Conservation (phyloP, 139 green algal species). For the Tetraselmis chui region DNA sequence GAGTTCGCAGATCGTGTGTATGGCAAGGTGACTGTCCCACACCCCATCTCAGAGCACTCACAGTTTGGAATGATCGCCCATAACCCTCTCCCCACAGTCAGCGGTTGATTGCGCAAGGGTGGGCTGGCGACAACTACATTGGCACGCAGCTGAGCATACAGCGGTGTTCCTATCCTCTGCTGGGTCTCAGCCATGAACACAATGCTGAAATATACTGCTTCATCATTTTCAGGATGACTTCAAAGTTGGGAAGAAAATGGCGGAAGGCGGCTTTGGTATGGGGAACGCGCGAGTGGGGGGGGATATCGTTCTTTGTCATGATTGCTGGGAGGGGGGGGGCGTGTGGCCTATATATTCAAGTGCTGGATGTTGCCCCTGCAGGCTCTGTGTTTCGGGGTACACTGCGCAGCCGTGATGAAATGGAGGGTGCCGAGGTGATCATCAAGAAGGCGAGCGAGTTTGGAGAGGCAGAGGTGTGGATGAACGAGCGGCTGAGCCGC, state of each 20-base stretch:
- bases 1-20: neutral
- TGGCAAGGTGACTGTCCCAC: too few species aligned
- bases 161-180: too few species aligned
- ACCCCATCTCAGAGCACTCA: too few species aligned
- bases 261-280: constrained; percentile 84
- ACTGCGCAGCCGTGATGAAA: neutral
- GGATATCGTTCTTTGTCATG: too few species aligned
- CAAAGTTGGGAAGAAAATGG: constrained; percentile 73
- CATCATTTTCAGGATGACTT: constrained; percentile 58
- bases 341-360: neutral
- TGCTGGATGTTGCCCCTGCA: neutral
- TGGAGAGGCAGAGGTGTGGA: constrained; percentile 95
- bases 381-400: neutral
- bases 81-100: too few species aligned
- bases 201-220: too few species aligned
- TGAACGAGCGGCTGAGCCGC: constrained; percentile 92
- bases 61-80: too few species aligned
- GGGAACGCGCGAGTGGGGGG: too few species aligned
- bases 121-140: too few species aligned
- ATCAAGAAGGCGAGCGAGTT: constrained; percentile 89
- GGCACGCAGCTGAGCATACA: too few species aligned
- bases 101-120: too few species aligned
- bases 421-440: constrained; percentile 20
- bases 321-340: neutral
- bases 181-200: too few species aligned